Evolutionary conservation across 2,329 filamentous ascomycete species (phyloP), one percentile per base, ranked within the genome.

Genomic region (Penicillium sclerotiorum): DNA sequence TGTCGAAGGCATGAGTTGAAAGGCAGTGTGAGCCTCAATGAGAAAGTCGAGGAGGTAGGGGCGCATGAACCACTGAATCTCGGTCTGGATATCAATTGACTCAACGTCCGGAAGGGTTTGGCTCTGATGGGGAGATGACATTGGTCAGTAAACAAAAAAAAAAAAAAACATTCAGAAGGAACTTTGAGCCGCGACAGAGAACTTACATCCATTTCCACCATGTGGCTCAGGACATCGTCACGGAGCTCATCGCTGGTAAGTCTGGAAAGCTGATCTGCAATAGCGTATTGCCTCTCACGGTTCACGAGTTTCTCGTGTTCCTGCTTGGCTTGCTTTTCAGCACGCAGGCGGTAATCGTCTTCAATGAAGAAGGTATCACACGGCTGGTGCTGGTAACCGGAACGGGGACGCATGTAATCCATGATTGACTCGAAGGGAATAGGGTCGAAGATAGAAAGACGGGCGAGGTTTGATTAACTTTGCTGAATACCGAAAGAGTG

Each of bases 31-130:
- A 43, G 93, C 94, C 81, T 99, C 94, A 64, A 97, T 88, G 60
- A 99, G 83, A 76, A 99, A 99, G 77, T 99, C 94, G 69, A 99
- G 89, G 28, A 99, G 86, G 73, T 96, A 97, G 0, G 94, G 94
- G 64, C 94, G 82, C 94, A 99, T 99, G 76, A 95, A 97, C 94
- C 94, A 99, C 71, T 97, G 91, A 57, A 99, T 97, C 80, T 99
- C 94, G 59, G 92, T 91, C 75, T 99, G 94, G 74, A 97, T 96
- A 72, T 99, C 94, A 71, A 99, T 99, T 28, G 95, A 91, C 72
- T 93, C 93, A 70, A 95, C 93, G 73, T 99, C 94, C 46, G 94
- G 90, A 59, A 97, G 80, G 22, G 94, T 97, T 74, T 95, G 88
- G 65, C 87, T 83, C 84, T 87, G 25, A 9, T 28, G 25, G 59